Evolutionary conservation across 345 rosid genomes (phyloP), one percentile per base, ranked within the genome.

Genomic region (Sisymbrium altissimum): DNA sequence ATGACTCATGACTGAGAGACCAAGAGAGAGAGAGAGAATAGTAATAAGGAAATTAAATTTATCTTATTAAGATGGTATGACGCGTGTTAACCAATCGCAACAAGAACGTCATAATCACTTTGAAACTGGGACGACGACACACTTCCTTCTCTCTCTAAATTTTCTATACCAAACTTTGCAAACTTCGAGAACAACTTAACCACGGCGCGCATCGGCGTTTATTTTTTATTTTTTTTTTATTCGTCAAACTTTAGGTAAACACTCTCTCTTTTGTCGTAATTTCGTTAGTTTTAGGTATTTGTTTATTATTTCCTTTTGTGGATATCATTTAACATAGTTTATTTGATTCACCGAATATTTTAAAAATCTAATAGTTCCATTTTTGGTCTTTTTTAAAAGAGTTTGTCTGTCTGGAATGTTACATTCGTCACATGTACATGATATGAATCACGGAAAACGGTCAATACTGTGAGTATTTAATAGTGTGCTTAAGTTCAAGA

Each of bases 71-170:
- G 19, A 56, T 25, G 15, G n/a, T 49, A n/a, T 19, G 73, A 67
- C 78, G 43, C 73, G 78, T 74, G 78, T 50, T n/a, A 15, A 15
- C 29, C 54, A 49, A 21, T 46, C 62, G 73, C 53, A 25, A 45
- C 40, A 9, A 21, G 29, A 11, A 8, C 35, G 55, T 58, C 77
- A 55, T 43, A 71, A 73, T 43, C 57, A 41, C 25, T 62, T 52
- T 60, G 60, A 49, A 70, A n/a, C 55, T 29, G 29, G 72, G 52
- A 33, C 74, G 61, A 58, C 45, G n/a, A 32, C 46, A 40, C 46
- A 0, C 48, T n/a, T 68, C 53, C 18, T 30, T 41, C 61, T 67
- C 14, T 55, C 10, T 67, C 19, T 50, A 3, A 29, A n/a, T n/a
- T n/a, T n/a, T n/a, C n/a, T 21, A 4, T 29, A 38, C 64, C 57